Evolutionary conservation across 345 rosid species (phyloP).

Genomic region (Durio zibethinus): DNA sequence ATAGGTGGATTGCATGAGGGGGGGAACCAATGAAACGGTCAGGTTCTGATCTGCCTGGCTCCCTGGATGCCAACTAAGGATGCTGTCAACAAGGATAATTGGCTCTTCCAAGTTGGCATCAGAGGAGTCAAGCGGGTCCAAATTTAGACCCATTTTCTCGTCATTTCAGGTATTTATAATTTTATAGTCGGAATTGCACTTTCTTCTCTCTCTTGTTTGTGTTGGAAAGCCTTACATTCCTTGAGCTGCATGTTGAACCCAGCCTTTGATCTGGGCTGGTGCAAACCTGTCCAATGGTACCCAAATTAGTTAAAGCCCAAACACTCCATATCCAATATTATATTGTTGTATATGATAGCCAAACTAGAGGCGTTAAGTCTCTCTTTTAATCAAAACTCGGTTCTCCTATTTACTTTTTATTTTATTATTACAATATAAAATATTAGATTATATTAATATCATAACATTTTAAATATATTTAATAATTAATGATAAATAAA

Average conservation of each 20-base stretch:
- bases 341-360: too few species aligned
- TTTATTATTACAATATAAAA: too few species aligned
- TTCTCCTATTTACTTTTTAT: too few species aligned
- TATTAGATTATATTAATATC: too few species aligned
- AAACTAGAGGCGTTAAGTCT: too few species aligned
- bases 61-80: slow-evolving; percentile 21
- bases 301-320: background rate
- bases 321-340: background rate
- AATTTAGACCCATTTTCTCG: background rate
- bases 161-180: background rate
- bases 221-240: background rate
- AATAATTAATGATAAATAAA: too few species aligned
- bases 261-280: background rate
- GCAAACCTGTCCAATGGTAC: background rate
- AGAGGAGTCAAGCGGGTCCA: slow-evolving; percentile 21
- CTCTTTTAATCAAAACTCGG: too few species aligned
- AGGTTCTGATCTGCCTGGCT: slow-evolving; percentile 17
- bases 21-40: background rate
- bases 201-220: background rate
- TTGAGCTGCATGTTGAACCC: background rate
- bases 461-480: too few species aligned
- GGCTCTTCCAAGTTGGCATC: slow-evolving; percentile 18
- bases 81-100: background rate
- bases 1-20: background rate
- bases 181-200: background rate